Evolutionary conservation across 345 rosid genomes (phyloP).

Genomic region (Aethionema arabicum): DNA sequence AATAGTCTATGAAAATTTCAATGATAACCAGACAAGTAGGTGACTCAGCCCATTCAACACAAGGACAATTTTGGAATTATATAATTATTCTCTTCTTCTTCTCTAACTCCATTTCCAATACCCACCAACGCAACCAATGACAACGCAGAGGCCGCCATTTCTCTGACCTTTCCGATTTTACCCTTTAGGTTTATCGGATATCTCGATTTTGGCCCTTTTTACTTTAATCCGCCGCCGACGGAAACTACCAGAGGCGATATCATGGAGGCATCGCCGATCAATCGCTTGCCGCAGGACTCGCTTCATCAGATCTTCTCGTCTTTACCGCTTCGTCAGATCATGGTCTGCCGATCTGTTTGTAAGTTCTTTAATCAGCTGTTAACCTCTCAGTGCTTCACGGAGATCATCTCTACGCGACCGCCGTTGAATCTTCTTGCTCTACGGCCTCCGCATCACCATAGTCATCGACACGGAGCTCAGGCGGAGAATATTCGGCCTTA

Average conservation of each 20-base stretch:
- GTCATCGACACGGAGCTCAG: conserved; percentile 37
- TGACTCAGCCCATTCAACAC: conserved; percentile 25
- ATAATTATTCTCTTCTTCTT: conserved; percentile 13
- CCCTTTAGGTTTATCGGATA: neutral
- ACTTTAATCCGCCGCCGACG: conserved; percentile 11
- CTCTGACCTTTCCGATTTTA: conserved; percentile 17
- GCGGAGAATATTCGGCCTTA: conserved; percentile 27
- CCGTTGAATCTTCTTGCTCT: conserved; percentile 72
- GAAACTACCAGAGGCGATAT: conserved; percentile 9
- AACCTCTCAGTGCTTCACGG: conserved; percentile 46
- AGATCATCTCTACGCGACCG: conserved; percentile 45
- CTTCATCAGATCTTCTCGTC: conserved; percentile 82
- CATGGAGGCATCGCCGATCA: conserved; percentile 57
- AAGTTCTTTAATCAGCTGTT: conserved; percentile 53
- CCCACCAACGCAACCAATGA: conserved; percentile 18
- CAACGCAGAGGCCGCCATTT: conserved; percentile 1
- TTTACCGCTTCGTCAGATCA: conserved; percentile 72
- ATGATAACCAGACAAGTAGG: conserved; percentile 28
- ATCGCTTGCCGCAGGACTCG: conserved; percentile 64
- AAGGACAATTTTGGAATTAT: conserved; percentile 28
- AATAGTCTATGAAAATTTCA: conserved; percentile 12
- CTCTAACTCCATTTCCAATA: conserved; percentile 1
- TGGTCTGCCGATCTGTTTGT: conserved; percentile 69
- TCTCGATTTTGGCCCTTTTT: neutral
- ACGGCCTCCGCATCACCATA: conserved; percentile 60